Base-by-base conservation (phyloP, 1,139 yeast genomes). In the Yamadazyma trypodendri region DNA sequence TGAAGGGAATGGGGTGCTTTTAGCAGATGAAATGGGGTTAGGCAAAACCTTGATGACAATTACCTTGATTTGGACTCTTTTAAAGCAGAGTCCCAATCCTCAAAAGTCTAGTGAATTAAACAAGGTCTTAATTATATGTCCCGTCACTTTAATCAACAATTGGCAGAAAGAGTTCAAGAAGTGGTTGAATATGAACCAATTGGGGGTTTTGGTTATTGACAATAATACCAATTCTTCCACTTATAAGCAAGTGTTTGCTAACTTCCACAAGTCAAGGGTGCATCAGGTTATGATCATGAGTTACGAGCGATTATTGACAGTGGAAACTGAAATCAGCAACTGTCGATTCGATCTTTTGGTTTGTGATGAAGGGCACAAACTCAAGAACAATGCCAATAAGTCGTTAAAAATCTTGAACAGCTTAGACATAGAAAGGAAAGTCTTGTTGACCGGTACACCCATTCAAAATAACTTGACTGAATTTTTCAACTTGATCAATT, bases 11-110 rank as follows among this genome's bases (percentile, higher is more conserved):
- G 97, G 98, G 0, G 92, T 94, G 2, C 63, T 92, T 6, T 60
- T 92, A 35, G 98, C 98, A 0, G 98, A 92, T 58, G 97, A 92
- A 54, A 92, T 92, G 98, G 98, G 98, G 0, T 67, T 92, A 18
- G 99, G 99, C 0, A 92, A 92, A 55, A 90, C 97, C 0, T 61
- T 92, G 25, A 89, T 84, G 77, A 80, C 97, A 0, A 90, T 92
- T 4, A 56, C 95, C 0, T 56, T 89, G 25, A 72, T 92, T 3
- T 88, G 96, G 95, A 88, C 96, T 0, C 60, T 94, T 15, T 58
- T 88, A 23, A 81, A 78, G 49, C 96, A 88, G 50, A 78, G 79
- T 13, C 95, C 96, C 0, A 53, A 59, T 32, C 31, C 66, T 0
- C 37, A 61, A 1, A 54, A 57, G 29, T 54, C 57, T 1, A 43